Evolutionary conservation across 2,329 filamentous ascomycete genomes (phyloP).

Genomic region (Trichophyton benhamiae): DNA sequence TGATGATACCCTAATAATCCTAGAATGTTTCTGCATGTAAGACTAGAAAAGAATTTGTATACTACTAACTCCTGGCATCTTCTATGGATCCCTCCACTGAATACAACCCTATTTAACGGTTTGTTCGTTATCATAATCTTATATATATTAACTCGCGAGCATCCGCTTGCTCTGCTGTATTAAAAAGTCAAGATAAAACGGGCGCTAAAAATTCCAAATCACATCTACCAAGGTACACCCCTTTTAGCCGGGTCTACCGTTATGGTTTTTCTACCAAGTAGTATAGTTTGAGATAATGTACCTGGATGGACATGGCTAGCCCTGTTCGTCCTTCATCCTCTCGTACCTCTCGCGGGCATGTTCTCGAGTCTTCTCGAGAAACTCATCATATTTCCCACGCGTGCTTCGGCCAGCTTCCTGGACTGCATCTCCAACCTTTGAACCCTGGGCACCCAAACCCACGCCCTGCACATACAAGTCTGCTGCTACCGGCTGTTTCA

Average conservation of each 20-base stretch:
- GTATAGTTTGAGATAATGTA: too few species aligned
- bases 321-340: conserved; percentile 22
- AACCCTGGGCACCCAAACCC: conserved; percentile 37
- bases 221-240: not conserved
- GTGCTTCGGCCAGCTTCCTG: conserved; percentile 39
- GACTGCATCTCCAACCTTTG: conserved; percentile 38
- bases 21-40: not conserved
- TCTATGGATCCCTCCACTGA: not conserved
- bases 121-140: not conserved
- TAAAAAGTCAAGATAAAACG: not conserved
- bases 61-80: not conserved
- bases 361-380: conserved; percentile 37
- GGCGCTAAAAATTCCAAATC: not conserved
- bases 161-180: not conserved
- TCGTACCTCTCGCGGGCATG: conserved; percentile 38
- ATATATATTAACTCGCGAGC: not conserved
- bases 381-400: conserved; percentile 36
- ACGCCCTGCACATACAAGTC: conserved; percentile 40
- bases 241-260: too few species aligned
- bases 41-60: not conserved
- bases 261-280: too few species aligned
- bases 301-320: not conserved
- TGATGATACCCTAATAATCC: conserved; percentile 1
- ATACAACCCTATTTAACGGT: not conserved
- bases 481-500: conserved; percentile 36